These are phyloP conservation scores for Tolypocladium inflatum DNA, from an alignment of 2,329 filamentous ascomycete genomes.

Conservation along the genomic window DNA sequence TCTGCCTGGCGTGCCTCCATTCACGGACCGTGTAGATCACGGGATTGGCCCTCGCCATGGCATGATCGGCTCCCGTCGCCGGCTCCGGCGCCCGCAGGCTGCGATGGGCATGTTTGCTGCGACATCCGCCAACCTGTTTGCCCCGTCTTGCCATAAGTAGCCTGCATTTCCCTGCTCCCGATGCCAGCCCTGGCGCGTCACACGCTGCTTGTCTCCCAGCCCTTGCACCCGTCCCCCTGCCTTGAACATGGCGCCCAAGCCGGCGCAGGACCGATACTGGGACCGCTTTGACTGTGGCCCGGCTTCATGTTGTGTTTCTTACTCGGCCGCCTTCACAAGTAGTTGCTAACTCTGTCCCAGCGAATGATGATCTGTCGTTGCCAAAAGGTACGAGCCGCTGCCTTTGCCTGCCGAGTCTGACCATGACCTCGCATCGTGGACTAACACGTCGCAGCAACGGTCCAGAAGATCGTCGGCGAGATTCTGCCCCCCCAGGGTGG, in stretches of 20 bases:
- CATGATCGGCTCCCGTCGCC: not conserved
- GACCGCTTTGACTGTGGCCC: slow-evolving; percentile 11
- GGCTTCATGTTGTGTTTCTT: slow-evolving; percentile 8
- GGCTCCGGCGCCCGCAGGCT: not conserved
- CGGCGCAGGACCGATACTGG: slow-evolving; percentile 18
- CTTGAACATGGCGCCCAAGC: not conserved
- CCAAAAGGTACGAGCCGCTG: slow-evolving; percentile 44
- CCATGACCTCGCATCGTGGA: not conserved
- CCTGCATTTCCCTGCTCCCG: not conserved
- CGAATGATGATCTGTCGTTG: slow-evolving; percentile 53
- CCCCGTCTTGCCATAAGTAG: not conserved
- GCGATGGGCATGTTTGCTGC: not conserved
- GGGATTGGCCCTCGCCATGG: not conserved
- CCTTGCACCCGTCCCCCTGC: not conserved
- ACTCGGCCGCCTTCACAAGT: not conserved
- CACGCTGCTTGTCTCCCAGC: not conserved
- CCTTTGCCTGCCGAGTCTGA: not conserved
- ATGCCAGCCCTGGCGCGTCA: not conserved
- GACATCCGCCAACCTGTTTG: not conserved
- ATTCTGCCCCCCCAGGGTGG: slow-evolving; percentile 70
- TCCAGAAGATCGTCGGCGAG: slow-evolving; percentile 86
- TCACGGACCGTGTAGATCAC: not conserved
- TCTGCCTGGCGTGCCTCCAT: not conserved
- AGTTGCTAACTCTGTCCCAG: slow-evolving; percentile 31
- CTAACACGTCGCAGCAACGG: slow-evolving; percentile 44